Percentiles rank a stretch among this genome's conserved stretches.
Conservation (phyloP, 306 rosid genomes). For the Hylodesmum podocarpum region DNA sequence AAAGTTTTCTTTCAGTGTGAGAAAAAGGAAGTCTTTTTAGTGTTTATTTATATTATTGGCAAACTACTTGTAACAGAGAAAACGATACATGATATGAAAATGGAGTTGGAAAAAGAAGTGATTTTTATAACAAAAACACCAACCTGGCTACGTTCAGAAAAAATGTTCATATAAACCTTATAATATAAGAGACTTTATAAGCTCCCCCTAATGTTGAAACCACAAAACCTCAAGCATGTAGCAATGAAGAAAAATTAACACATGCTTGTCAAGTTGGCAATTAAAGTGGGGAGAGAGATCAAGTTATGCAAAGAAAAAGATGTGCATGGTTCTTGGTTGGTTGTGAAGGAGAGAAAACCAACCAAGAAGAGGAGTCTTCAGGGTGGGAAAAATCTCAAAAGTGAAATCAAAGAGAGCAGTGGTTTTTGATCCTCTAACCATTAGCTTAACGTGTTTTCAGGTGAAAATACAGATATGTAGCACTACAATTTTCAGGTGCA, state of each 20-base stretch:
- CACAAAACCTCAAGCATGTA: slow-evolving; percentile 15
- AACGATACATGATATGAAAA: not conserved
- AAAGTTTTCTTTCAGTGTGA: not conserved
- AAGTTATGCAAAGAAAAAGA: not conserved
- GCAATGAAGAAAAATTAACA: slow-evolving; percentile 1
- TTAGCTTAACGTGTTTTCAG: slow-evolving; percentile 36
- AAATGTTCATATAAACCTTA: not conserved
- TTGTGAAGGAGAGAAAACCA: slow-evolving; percentile 30
- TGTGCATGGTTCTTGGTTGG: slow-evolving; percentile 33
- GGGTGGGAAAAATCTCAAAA: slow-evolving; percentile 31
- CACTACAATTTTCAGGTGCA: slow-evolving; percentile 31
- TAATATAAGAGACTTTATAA: not conserved
- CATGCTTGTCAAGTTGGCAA: not conserved
- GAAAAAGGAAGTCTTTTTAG: not conserved
- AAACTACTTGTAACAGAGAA: not conserved
- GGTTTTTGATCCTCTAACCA: slow-evolving; percentile 43
- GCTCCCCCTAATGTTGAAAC: slow-evolving; percentile 9
- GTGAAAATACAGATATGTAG: slow-evolving; percentile 33
- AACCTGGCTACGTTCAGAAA: slow-evolving; percentile 18
- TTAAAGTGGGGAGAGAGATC: not conserved
- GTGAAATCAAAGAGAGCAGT: slow-evolving; percentile 14
- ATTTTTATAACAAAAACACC: not conserved
- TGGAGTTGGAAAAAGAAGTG: not conserved
- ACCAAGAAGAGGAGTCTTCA: slow-evolving; percentile 42
- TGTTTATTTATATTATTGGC: not conserved